Conservation (phyloP, 2,329 filamentous ascomycete genomes). For the Magnaporthiopsis rhizophila region DNA sequence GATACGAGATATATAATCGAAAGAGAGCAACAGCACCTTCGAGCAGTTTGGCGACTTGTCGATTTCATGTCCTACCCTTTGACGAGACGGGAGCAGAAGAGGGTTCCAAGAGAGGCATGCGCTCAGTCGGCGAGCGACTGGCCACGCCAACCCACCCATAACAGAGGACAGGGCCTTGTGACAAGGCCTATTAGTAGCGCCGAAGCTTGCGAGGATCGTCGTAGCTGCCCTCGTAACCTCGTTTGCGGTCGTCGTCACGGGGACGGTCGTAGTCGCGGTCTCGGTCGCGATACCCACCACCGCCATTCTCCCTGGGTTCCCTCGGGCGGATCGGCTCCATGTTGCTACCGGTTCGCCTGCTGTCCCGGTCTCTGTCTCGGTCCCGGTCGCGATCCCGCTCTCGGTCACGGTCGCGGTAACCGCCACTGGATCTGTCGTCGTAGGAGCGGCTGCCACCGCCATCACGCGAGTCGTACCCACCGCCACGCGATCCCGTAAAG, state of each 20-base stretch:
- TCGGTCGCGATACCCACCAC: conserved; percentile 25
- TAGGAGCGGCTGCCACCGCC: conserved; percentile 34
- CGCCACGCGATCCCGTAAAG: conserved; percentile 34
- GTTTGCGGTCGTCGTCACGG: conserved; percentile 50
- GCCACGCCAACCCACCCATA: conserved; percentile 36
- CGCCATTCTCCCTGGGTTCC: conserved; percentile 14
- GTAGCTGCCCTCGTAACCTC: conserved; percentile 69
- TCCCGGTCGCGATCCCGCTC: conserved; percentile 42
- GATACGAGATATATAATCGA: not conserved
- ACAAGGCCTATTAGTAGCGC: conserved; percentile 46
- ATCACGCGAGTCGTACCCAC: conserved; percentile 38
- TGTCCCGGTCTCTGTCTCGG: conserved; percentile 32
- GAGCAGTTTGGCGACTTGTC: not conserved
- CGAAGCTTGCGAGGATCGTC: conserved; percentile 67
- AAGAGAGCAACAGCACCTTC: not conserved
- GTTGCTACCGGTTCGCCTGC: conserved; percentile 25
- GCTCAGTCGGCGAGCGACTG: conserved; percentile 15
- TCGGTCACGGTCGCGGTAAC: conserved; percentile 41
- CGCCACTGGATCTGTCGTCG: conserved; percentile 38
- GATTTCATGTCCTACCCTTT: conserved; percentile 11
- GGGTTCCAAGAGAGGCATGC: conserved; percentile 1
- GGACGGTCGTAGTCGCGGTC: conserved; percentile 45
- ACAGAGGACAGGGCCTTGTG: conserved; percentile 19
- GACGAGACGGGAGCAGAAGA: conserved; percentile 9
- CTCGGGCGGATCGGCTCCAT: conserved; percentile 19